Conservation (phyloP, 2,329 filamentous ascomycete species). For the Colletotrichum truncatum region DNA sequence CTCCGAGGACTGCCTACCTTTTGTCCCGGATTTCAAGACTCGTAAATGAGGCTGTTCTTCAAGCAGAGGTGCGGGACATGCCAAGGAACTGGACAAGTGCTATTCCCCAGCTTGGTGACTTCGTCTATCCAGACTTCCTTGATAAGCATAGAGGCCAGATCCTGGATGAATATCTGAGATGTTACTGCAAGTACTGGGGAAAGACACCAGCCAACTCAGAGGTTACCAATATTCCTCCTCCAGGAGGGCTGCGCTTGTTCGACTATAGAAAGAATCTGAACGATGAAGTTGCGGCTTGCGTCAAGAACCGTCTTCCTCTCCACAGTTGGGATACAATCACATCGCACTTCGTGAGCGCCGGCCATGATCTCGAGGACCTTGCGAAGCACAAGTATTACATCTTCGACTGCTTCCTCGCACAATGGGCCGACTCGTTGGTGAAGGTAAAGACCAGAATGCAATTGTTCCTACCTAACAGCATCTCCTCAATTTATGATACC, state of each 20-base stretch:
- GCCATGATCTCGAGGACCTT: background rate
- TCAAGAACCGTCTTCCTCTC: background rate
- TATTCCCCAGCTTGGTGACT: background rate
- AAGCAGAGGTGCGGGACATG: background rate
- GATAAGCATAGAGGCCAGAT: background rate
- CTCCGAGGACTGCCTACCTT: background rate
- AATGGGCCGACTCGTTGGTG: background rate
- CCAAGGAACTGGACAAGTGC: background rate
- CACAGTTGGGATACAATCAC: background rate
- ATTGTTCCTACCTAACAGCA: background rate
- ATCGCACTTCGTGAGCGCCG: background rate
- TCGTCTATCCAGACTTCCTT: background rate
- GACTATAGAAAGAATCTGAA: background rate
- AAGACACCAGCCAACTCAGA: background rate
- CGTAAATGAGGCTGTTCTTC: background rate
- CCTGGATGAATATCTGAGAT: background rate
- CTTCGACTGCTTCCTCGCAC: background rate
- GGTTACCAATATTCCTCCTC: too few species aligned
- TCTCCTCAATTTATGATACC: background rate
- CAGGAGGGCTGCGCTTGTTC: background rate
- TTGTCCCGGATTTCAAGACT: background rate
- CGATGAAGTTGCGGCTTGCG: background rate
- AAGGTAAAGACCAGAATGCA: background rate
- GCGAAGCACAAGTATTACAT: constrained; percentile 3
- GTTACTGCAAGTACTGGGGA: background rate